These are phyloP conservation scores for Aureobasidium subglaciale DNA, from an alignment of 2,329 filamentous ascomycete genomes.

Conservation along the genomic window DNA sequence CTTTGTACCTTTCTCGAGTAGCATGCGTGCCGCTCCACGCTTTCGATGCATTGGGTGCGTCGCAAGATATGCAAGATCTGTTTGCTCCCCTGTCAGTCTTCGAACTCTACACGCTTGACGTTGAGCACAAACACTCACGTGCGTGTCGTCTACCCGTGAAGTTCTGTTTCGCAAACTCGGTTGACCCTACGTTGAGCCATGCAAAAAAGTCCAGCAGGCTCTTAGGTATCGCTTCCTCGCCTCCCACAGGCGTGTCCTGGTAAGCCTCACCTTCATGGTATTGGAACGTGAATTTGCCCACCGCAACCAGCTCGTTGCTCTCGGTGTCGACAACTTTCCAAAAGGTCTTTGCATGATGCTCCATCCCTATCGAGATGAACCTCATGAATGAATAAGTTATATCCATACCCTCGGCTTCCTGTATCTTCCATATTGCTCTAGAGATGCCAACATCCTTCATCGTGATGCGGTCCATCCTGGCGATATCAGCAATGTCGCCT, in stretches of 20 bases:
- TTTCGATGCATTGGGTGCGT: constrained; percentile 35
- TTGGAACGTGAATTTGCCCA: constrained; percentile 22
- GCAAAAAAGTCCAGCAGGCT: constrained; percentile 4
- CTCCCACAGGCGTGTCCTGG: not conserved
- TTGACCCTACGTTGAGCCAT: constrained; percentile 3
- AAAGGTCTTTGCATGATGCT: constrained; percentile 2
- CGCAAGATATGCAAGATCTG: constrained; percentile 24
- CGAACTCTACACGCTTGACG: not conserved
- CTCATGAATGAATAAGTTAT: not conserved
- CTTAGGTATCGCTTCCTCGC: not conserved
- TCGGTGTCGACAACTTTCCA: constrained; percentile 24
- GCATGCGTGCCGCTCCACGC: constrained; percentile 32
- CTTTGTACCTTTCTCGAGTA: constrained; percentile 32
- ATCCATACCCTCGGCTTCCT: not conserved
- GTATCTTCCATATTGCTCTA: constrained; percentile 17
- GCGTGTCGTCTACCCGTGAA: constrained; percentile 18
- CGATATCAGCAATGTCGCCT: constrained; percentile 21
- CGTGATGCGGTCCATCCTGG: constrained; percentile 20
- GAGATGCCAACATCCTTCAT: constrained; percentile 19
- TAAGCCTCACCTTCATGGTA: constrained; percentile 8
- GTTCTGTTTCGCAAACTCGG: constrained; percentile 17
- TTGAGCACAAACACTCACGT: constrained; percentile 15
- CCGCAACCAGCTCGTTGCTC: constrained; percentile 25
- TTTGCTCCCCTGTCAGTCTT: not conserved
- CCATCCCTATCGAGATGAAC: not conserved